Evolutionary conservation across 345 rosid species (phyloP), one percentile per base, ranked within the genome.

Genomic region (Citrus australasica): DNA sequence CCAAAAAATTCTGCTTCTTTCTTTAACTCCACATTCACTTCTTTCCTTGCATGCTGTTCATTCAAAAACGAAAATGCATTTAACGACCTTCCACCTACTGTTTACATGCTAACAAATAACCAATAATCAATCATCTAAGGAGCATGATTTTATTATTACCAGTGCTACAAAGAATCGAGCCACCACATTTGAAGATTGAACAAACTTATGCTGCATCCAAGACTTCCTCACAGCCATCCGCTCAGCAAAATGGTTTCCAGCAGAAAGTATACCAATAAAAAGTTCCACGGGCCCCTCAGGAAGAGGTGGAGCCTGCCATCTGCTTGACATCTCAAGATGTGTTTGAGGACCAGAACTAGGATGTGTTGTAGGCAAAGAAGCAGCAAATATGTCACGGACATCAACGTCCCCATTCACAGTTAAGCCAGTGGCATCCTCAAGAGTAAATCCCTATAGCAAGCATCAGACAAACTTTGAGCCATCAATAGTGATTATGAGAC

Each of bases 371-470:
- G 99, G 99, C 86, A 95, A 85, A 76, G 99, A 85, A 65, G 93
- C 96, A 75, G 93, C 94, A 83, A 92, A 93, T 75, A 95, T 62
- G 59, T 94, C 92, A 70, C 86, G 94, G 10, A 95, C 89, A 82
- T 93, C 94, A 68, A 95, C 72, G 68, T 95, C 99, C 48, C 98
- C 97, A 25, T 71, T 89, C 77, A 95, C 78, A 38, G 89, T 88
- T 58, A 95, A 89, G 53, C 97, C 98, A 3, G 99, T 95, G 58
- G 99, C 99, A 91, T 95, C 99, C 89, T 95, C 99, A 8, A 95
- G 93, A 8, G 98, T 87, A 82, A 85, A 95, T 32, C 98, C 98
- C 98, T 95, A 84, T n/a, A 76, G 69, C 56, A 80, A 81, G 68
- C 10, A 69, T 65, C 61, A 79, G 77, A 56, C 38, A 69, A 37